phyloP scores from a whole-genome alignment of 202 grass and related monocot genomes.

The Saccharum hybrid region DNA sequence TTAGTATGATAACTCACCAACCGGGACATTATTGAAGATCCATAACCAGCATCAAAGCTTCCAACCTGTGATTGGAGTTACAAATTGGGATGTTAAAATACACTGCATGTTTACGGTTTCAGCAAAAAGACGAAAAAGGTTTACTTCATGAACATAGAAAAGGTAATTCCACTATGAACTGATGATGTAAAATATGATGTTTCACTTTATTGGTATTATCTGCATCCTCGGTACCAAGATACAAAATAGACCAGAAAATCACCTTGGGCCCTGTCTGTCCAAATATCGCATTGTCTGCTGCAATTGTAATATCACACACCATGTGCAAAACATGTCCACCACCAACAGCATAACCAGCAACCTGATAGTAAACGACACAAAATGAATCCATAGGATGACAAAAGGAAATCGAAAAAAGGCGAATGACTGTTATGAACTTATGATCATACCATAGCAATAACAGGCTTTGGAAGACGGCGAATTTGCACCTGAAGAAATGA shows the following conservation, averaged over 20 bases:
- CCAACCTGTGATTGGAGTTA: constrained; percentile 59
- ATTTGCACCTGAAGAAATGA: constrained; percentile 73
- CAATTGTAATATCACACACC: constrained; percentile 92
- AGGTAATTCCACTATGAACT: background rate
- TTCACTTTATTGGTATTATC: background rate
- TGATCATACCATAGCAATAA: constrained; percentile 79
- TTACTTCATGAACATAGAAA: background rate
- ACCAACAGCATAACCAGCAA: constrained; percentile 90
- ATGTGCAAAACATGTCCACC: constrained; percentile 94
- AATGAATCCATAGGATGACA: constrained; percentile 1
- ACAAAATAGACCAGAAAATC: constrained; percentile 18
- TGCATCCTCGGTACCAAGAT: background rate
- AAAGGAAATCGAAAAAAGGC: constrained; percentile 1
- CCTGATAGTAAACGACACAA: constrained; percentile 48
- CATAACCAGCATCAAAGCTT: constrained; percentile 97
- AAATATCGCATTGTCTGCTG: constrained; percentile 92
- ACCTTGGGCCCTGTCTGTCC: constrained; percentile 90
- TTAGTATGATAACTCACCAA: constrained; percentile 59
- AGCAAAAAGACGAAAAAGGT: background rate
- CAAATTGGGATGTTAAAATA: background rate
- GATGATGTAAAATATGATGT: background rate
- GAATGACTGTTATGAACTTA: background rate
- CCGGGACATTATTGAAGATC: constrained; percentile 91
- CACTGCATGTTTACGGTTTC: background rate
- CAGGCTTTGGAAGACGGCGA: constrained; percentile 86